These are phyloP conservation scores for Xylaria sp. DNA, from an alignment of 2,329 filamentous ascomycete species.

Conservation along the genomic window DNA sequence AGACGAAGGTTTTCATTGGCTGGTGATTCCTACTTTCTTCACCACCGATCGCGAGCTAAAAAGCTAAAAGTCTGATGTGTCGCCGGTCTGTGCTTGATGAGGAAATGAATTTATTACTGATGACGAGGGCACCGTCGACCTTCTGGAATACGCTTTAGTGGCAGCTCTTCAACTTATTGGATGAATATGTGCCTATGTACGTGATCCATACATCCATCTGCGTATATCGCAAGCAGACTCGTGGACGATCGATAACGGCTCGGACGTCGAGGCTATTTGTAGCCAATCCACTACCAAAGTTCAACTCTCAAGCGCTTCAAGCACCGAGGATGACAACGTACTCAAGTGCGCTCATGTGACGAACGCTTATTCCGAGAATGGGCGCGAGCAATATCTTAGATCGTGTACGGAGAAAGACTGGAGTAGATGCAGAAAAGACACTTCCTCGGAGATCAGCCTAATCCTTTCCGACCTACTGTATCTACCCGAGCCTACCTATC, in stretches of 20 bases:
- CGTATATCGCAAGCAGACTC: background rate
- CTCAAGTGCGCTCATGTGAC: background rate
- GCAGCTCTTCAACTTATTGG: background rate
- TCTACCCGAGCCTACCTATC: too few species aligned
- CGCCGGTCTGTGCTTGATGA: background rate
- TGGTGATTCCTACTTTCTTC: background rate
- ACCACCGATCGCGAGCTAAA: background rate
- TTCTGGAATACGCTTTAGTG: background rate
- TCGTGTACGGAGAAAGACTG: background rate
- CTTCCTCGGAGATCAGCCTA: background rate
- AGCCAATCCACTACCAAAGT: background rate
- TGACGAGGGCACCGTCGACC: background rate
- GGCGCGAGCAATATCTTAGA: background rate
- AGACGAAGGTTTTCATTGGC: slow-evolving; percentile 16
- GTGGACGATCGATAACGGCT: background rate
- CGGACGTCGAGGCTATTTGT: background rate
- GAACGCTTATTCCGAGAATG: background rate
- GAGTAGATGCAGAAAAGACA: too few species aligned
- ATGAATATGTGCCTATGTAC: background rate
- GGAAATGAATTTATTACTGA: background rate
- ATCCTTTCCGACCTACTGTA: background rate
- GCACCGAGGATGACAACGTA: background rate
- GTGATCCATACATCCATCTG: background rate
- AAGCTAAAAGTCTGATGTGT: background rate
- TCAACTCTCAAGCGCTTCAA: background rate